A percentile compares a stretch with the other conserved stretches of the same genome.
Conservation (phyloP, 2,329 filamentous ascomycete species). For the Aspergillus sp. region DNA sequence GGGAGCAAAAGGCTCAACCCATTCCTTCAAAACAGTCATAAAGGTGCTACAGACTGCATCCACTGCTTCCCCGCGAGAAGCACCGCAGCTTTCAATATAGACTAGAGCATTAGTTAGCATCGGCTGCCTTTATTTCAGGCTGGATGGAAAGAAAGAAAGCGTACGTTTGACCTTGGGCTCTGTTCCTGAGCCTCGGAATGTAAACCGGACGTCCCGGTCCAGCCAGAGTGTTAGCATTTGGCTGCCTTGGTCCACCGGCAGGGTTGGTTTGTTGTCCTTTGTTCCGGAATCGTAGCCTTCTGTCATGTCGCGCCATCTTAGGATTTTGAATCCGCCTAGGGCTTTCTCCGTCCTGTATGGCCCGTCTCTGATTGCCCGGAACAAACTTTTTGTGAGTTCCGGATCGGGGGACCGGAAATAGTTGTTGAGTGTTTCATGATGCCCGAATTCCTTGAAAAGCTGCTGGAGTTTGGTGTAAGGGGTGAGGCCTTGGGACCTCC, state of each 20-base stretch:
- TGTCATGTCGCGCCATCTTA: constrained; percentile 59
- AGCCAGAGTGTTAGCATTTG: constrained; percentile 63
- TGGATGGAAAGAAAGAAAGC: constrained; percentile 10
- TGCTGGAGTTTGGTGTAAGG: constrained; percentile 54
- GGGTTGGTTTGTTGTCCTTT: constrained; percentile 45
- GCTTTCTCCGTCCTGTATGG: constrained; percentile 38
- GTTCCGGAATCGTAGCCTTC: constrained; percentile 56
- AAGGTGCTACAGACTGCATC: constrained; percentile 34
- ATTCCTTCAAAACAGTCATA: constrained; percentile 31
- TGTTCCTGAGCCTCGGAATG: constrained; percentile 57
- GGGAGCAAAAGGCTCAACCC: constrained; percentile 34
- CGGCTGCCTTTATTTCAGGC: neutral
- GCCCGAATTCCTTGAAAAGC: constrained; percentile 54
- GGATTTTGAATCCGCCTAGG: constrained; percentile 50
- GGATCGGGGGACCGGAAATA: constrained; percentile 58
- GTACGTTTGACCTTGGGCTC: constrained; percentile 63
- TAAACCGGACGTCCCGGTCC: constrained; percentile 52
- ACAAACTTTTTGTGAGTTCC: constrained; percentile 49
- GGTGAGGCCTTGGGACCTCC: constrained; percentile 49
- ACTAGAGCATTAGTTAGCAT: constrained; percentile 20
- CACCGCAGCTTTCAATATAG: constrained; percentile 39
- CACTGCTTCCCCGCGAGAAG: constrained; percentile 30
- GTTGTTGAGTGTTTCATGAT: constrained; percentile 60
- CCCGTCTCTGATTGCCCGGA: constrained; percentile 48
- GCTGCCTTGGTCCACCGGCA: constrained; percentile 53